A percentile compares a stretch with the other conserved stretches of the same genome.
phyloP scores from a whole-genome alignment of 495 filamentous ascomycete genomes.

The Hapsidospora chrysogenum region DNA sequence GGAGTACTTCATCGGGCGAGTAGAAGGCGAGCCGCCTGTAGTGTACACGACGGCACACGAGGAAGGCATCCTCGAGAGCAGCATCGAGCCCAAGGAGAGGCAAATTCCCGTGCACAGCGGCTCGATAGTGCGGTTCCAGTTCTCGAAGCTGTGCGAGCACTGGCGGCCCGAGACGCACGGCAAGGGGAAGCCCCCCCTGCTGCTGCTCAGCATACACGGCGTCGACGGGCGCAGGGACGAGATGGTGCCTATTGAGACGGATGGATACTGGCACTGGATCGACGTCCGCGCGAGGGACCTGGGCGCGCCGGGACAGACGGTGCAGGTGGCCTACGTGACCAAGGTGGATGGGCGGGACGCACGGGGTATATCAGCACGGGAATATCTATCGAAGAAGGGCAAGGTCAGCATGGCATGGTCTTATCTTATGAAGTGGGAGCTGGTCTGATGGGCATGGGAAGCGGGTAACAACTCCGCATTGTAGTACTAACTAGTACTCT shows the following conservation, averaged over 20 bases:
- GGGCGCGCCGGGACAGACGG: slow-evolving; percentile 49
- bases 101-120: slow-evolving; percentile 36
- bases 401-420: slow-evolving; percentile 42
- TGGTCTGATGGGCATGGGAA: slow-evolving; percentile 36
- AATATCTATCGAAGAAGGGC: slow-evolving; percentile 45
- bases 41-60: slow-evolving; percentile 34
- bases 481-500: no score
- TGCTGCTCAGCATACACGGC: slow-evolving; percentile 48
- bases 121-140: slow-evolving; percentile 50
- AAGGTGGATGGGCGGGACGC: slow-evolving; percentile 46
- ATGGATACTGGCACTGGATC: slow-evolving; percentile 56
- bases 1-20: slow-evolving; percentile 48
- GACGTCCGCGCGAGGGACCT: slow-evolving; percentile 50
- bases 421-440: slow-evolving; percentile 51
- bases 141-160: slow-evolving; percentile 58
- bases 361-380: slow-evolving; percentile 47
- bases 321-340: slow-evolving; percentile 44
- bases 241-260: slow-evolving; percentile 43
- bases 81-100: slow-evolving; percentile 41
- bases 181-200: slow-evolving; percentile 40
- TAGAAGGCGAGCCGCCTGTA: slow-evolving; percentile 27
- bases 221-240: slow-evolving; percentile 51
- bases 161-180: slow-evolving; percentile 56
- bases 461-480: no score
- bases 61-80: slow-evolving; percentile 45